Evolutionary conservation across 1,139 yeast genomes (phyloP), one percentile per base, ranked within the genome.

Genomic region (Ogataea hybrid): DNA sequence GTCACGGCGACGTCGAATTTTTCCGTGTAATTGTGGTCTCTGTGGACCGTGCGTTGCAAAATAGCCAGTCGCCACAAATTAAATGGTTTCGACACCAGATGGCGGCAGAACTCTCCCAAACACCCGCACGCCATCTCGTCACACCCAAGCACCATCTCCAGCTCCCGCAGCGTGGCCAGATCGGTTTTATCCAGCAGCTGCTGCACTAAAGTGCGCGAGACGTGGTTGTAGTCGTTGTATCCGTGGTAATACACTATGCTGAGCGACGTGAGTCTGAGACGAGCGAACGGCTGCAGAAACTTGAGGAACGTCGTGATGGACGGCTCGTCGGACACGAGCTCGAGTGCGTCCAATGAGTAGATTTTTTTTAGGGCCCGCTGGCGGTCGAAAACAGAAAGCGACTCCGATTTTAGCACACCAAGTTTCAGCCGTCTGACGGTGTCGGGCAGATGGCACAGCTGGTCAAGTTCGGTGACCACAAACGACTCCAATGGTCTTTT

Each of bases 1-100:
- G 75, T 67, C 2, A 74, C 61, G 8, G 65, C 61, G 25, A 79
- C 62, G 57, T 81, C 88, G 70, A 79, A 81, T 17, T 65, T 62
- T 53, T 82, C 88, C 18, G 75, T 71, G 28, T 66, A 61, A 35
- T 67, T 66, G 56, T 81, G 87, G 39, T 70, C 69, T 38, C 69
- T 63, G 39, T 64, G 68, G 5, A 62, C 60, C 0, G 73, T 68
- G 37, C 64, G 67, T 49, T 81, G 84, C 3, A 67, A 59, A 3
- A 82, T 50, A 0, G 81, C 65, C 4, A 81, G 49, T n/a, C 63
- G 63, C 3, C 50, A 53, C 15, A 79, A 54, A 1, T 53, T 48
- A 0, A 47, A 44, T 15, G 63, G 59, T 9, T 38, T 32, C 11
- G 35, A 32, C 2, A 41, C 17, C 14, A 72, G 38, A 6, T 56